Percentiles rank a stretch among this genome's conserved stretches.
Conservation (phyloP, 2,329 filamentous ascomycete genomes). For the Ophiostoma perfectum region DNA sequence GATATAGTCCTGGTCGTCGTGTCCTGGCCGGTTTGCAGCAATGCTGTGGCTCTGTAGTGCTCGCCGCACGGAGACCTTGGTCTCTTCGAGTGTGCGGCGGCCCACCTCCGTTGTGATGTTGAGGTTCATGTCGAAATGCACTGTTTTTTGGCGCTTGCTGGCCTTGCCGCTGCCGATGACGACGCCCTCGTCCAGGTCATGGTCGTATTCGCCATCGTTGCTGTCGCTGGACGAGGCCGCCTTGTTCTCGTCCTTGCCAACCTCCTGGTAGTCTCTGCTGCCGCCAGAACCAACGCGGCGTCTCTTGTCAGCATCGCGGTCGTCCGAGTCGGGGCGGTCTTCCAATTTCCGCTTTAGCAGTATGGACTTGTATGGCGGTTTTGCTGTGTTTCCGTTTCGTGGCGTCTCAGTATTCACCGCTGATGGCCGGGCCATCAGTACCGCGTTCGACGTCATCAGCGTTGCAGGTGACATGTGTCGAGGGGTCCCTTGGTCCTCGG, state of each 20-base stretch:
- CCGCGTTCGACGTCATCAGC: conserved; percentile 21
- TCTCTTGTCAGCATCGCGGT: conserved; percentile 15
- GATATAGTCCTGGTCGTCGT: conserved; percentile 52
- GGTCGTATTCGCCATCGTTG: neutral
- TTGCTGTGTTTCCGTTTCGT: neutral
- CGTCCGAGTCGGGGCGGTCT: conserved; percentile 19
- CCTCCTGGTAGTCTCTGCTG: neutral
- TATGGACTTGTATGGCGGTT: conserved; percentile 25
- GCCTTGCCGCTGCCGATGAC: conserved; percentile 29
- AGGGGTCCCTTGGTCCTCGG: neutral
- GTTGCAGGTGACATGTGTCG: conserved; percentile 6
- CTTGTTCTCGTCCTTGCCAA: neutral
- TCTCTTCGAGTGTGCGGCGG: conserved; percentile 48
- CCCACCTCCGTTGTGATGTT: conserved; percentile 54
- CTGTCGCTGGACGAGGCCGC: neutral
- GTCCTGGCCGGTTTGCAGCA: conserved; percentile 37
- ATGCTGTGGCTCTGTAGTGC: conserved; percentile 53
- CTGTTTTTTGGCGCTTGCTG: conserved; percentile 48
- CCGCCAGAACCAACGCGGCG: neutral
- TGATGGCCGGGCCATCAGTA: conserved; percentile 11
- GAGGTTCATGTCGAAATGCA: conserved; percentile 54
- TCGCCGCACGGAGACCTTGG: conserved; percentile 50
- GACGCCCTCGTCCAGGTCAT: conserved; percentile 7
- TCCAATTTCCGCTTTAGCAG: conserved; percentile 24
- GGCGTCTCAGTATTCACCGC: neutral